Evolutionary conservation across 257 asterid genomes (phyloP).

Genomic region (Orobanche coerulescens): DNA sequence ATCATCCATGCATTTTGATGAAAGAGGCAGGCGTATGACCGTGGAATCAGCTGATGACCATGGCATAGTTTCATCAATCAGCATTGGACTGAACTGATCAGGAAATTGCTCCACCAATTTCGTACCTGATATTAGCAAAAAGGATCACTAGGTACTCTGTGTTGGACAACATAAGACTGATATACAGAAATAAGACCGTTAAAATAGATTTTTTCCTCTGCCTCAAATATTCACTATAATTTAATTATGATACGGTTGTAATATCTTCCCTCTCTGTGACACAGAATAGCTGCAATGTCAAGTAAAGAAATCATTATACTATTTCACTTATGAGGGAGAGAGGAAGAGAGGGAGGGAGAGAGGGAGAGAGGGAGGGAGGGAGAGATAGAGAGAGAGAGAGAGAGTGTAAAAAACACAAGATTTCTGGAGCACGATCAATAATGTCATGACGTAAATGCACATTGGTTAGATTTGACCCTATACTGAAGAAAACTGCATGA

Average conservation of each 20-base stretch:
- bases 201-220: neutral
- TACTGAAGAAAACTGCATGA: neutral
- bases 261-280: constrained; percentile 4
- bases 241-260: neutral
- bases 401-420: neutral
- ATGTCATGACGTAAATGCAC: neutral
- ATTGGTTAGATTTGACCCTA: neutral
- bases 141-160: constrained; percentile 13
- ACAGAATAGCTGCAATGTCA: neutral
- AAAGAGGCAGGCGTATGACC: constrained; percentile 85
- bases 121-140: constrained; percentile 53
- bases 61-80: constrained; percentile 56
- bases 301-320: neutral
- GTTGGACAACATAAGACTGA: constrained; percentile 16
- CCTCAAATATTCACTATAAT: neutral
- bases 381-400: neutral
- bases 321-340: neutral
- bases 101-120: constrained; percentile 64
- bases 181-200: constrained; percentile 1
- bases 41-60: constrained; percentile 69
- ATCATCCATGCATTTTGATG: constrained; percentile 51
- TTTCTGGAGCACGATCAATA: constrained; percentile 1
- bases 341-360: neutral
- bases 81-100: constrained; percentile 87
- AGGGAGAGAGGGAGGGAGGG: neutral